Evolutionary conservation across 768 basidiomycete species (phyloP).

Genomic region (Lyophyllum decastes): DNA sequence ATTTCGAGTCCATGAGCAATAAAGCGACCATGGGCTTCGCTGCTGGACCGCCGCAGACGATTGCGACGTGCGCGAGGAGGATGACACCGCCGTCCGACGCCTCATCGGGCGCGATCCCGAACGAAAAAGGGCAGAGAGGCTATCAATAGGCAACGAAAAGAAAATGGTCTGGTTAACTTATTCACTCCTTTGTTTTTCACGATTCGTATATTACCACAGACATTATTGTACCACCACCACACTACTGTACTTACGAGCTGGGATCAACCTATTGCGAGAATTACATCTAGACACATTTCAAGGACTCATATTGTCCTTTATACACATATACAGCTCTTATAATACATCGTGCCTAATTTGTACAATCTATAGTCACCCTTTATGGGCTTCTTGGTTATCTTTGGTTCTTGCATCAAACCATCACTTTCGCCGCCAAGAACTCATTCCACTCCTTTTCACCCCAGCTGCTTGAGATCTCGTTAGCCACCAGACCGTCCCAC

Average conservation of each 20-base stretch:
- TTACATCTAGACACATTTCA: too few relatives aligned
- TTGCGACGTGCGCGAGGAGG: constrained; percentile 19
- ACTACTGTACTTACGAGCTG: not conserved
- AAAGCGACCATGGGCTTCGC: constrained; percentile 54
- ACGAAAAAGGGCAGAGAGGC: constrained; percentile 15
- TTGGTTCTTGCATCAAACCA: constrained; percentile 27
- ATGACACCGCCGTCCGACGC: constrained; percentile 5
- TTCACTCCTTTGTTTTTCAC: not conserved
- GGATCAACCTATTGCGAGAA: not conserved
- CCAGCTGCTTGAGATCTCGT: constrained; percentile 81
- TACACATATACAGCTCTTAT: not conserved
- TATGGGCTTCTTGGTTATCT: not conserved
- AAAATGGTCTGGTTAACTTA: not conserved
- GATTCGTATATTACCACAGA: not conserved
- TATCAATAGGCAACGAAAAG: constrained; percentile 5
- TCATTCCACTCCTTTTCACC: constrained; percentile 78
- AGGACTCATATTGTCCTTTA: not conserved
- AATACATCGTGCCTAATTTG: not conserved
- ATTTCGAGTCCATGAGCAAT: constrained; percentile 50
- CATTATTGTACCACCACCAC: constrained; percentile 5
- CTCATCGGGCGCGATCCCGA: not conserved
- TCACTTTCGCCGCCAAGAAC: constrained; percentile 65
- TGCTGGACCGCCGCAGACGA: constrained; percentile 38
- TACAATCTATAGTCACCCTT: not conserved
- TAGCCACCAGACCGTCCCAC: constrained; percentile 75